Conservation (phyloP, 768 basidiomycete genomes). For the Russula vinacea region DNA sequence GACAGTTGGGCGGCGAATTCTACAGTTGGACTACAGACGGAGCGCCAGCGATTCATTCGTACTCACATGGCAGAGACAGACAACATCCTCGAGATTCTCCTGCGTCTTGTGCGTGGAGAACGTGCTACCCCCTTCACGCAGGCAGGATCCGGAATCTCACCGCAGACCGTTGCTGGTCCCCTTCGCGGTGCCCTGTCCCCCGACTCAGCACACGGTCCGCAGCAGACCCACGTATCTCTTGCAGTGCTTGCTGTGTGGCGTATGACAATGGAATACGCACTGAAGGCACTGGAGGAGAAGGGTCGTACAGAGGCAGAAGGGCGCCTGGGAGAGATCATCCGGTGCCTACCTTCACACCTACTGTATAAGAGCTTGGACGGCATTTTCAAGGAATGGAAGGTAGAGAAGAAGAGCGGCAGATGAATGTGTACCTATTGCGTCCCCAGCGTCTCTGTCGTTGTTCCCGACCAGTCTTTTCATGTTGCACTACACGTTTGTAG, state of each 20-base stretch:
- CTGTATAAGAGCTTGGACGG: conserved; percentile 91
- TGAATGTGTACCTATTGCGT: conserved; percentile 21
- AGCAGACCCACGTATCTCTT: conserved; percentile 92
- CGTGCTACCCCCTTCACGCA: conserved; percentile 70
- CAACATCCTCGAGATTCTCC: conserved; percentile 88
- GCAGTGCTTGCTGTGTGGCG: conserved; percentile 91
- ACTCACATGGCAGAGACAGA: conserved; percentile 84
- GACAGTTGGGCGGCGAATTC: conserved; percentile 90
- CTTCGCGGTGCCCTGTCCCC: conserved; percentile 65
- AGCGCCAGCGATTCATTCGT: conserved; percentile 84
- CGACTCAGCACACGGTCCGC: conserved; percentile 76
- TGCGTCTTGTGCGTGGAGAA: conserved; percentile 89
- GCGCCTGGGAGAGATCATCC: conserved; percentile 82
- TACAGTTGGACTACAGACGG: conserved; percentile 64
- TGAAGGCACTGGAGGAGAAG: conserved; percentile 56
- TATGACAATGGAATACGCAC: conserved; percentile 78
- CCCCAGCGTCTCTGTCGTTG: conserved; percentile 14
- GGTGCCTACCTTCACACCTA: conserved; percentile 81
- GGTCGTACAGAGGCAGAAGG: conserved; percentile 72
- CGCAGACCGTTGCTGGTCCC: conserved; percentile 64
- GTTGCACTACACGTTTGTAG: conserved; percentile 19
- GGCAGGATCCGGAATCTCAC: conserved; percentile 56
- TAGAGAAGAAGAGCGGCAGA: conserved; percentile 72
- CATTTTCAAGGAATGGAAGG: conserved; percentile 90
- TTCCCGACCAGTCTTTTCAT: conserved; percentile 4